Percentiles rank a stretch among this genome's conserved stretches.
Conservation (phyloP, 169 alveolate species). For the Eimeria praecox region DNA sequence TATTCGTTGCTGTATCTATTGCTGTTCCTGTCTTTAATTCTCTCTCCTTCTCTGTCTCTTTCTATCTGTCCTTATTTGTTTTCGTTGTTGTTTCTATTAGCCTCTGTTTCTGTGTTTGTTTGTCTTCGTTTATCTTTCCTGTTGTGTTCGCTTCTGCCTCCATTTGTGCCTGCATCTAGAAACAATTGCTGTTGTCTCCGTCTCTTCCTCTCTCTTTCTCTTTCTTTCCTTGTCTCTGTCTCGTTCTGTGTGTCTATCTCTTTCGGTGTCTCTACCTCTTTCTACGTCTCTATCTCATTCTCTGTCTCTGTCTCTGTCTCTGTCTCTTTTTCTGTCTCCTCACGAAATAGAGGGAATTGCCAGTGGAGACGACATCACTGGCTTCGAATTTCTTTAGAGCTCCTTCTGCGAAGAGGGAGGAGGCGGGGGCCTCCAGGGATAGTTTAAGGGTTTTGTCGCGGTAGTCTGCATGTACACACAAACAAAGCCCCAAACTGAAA, state of each 20-base stretch:
- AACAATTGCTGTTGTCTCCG: too few species aligned
- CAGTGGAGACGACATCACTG: conserved; percentile 35
- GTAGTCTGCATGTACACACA: conserved; percentile 1
- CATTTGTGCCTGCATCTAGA: too few species aligned
- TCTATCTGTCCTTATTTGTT: not conserved
- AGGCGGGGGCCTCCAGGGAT: conserved; percentile 56
- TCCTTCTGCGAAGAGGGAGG: conserved; percentile 18
- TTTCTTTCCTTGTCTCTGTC: too few species aligned
- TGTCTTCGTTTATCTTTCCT: too few species aligned
- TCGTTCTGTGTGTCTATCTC: too few species aligned
- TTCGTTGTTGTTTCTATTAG: not conserved
- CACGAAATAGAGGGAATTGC: conserved; percentile 13
- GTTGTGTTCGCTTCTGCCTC: too few species aligned
- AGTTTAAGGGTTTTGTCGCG: conserved; percentile 19
- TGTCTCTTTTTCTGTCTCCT: not conserved
- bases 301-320: not conserved
- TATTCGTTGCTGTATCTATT: not conserved
- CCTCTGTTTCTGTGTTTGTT: not conserved
- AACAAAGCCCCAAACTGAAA: not conserved
- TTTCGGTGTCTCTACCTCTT: too few species aligned
- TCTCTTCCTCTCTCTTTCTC: too few species aligned
- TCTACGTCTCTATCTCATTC: too few species aligned
- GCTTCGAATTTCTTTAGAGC: conserved; percentile 45
- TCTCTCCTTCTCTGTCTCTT: not conserved
- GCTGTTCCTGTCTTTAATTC: not conserved